Evolutionary conservation across 345 rosid genomes (phyloP), one percentile per base, ranked within the genome.

Genomic region (Camelina neglecta): DNA sequence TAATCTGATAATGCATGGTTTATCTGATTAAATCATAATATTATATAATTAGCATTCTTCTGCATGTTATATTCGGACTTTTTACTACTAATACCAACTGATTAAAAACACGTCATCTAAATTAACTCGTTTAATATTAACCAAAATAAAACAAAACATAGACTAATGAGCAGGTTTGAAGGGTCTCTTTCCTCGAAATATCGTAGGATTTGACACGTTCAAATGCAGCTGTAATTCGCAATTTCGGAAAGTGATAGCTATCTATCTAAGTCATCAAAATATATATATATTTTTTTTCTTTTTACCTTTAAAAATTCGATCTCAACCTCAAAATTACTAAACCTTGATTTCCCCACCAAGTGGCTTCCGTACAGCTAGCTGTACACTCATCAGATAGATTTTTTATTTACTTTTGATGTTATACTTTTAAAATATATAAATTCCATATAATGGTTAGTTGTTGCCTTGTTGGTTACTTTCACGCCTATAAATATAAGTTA

Each of bases 151-250:
- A 67, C 0, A 15, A 42, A 69, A 69, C 65, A 76, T 44, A 69
- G 65, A 69, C 72, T 50, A 69, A 41, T 61, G 58, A 62, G 16
- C 24, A 69, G 60, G 24, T 55, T 36, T 70, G 53, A 44, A 62
- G 41, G 47, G 75, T 63, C 60, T 56, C 54, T 47, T 76, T 63
- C 80, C 57, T 64, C 33, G 75, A 70, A 70, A 47, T 49, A 55
- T 54, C 75, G 60, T 69, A 42, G 13, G 53, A 55, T 63, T 75
- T 63, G 66, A 76, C 59, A 70, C 44, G 36, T 45, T 64, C 60
- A 76, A 64, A 64, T 26, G 80, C 67, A 77, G 80, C 80, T 76
- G 80, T 76, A 55, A 24, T 69, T 54, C 69, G 75, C 70, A 61
- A 18, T 35, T 62, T 21, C 11, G 4, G 73, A 53, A 61, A 76